phyloP scores from a whole-genome alignment of 345 rosid genomes.

The Dipteronia dyeriana region DNA sequence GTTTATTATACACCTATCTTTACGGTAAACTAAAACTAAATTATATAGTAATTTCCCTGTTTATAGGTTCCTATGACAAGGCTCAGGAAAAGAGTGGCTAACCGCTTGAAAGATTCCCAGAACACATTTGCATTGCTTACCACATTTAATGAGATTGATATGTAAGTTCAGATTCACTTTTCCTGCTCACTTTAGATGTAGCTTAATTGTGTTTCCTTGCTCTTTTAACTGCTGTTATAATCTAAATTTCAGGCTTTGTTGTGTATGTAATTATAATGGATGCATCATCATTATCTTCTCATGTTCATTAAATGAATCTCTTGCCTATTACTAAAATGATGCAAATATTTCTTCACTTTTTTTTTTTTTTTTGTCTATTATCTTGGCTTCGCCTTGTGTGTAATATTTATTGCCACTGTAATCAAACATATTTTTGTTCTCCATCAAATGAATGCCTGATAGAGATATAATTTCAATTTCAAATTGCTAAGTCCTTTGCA shows the following conservation, averaged over 20 bases:
- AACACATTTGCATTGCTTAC: slow-evolving; percentile 96
- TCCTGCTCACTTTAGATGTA: not conserved
- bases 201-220: not conserved
- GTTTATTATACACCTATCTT: not conserved
- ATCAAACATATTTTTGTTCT: not conserved
- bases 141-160: slow-evolving; percentile 98
- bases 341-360: not conserved
- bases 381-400: slow-evolving; percentile 10
- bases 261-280: not conserved
- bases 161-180: slow-evolving; percentile 46
- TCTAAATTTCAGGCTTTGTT: not conserved
- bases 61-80: slow-evolving; percentile 97
- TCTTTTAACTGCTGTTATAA: not conserved
- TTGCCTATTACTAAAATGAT: not conserved
- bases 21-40: slow-evolving; percentile 5
- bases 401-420: slow-evolving; percentile 8
- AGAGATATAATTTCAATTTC: not conserved
- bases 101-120: slow-evolving; percentile 94
- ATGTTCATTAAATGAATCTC: not conserved
- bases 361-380: slow-evolving; percentile 1
- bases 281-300: not conserved
- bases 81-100: slow-evolving; percentile 92
- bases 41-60: not conserved
- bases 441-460: not conserved
- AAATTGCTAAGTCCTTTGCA: not conserved